Conservation (phyloP, 352 stramenopile species). For the Globisporangium canariense region DNA sequence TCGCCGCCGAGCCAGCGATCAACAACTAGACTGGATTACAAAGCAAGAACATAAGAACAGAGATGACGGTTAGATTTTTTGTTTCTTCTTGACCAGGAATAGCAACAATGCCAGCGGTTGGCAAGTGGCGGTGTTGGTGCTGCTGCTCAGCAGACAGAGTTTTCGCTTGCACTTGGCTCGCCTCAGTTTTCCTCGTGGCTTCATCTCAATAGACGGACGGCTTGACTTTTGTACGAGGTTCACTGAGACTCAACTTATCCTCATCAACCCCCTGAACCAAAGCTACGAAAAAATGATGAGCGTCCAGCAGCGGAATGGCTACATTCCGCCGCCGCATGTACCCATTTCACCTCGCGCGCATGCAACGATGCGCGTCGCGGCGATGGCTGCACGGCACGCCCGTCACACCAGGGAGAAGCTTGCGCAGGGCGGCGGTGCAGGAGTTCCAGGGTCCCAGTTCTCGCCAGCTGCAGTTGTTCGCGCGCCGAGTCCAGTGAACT, state of each 20-base stretch:
- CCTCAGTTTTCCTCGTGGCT: neutral
- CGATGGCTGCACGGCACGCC: conserved; percentile 45
- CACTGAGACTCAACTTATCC: neutral
- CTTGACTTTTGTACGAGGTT: neutral
- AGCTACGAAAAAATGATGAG: conserved; percentile 13
- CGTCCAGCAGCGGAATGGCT: conserved; percentile 5
- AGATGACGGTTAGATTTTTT: neutral
- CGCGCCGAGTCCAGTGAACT: conserved; percentile 18
- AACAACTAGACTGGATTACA: conserved; percentile 22
- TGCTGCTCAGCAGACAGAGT: neutral
- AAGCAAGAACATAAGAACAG: neutral
- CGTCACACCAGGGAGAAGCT: conserved; percentile 34
- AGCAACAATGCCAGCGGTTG: conserved; percentile 1
- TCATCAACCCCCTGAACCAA: neutral
- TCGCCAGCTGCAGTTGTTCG: conserved; percentile 1
- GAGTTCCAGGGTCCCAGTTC: neutral
- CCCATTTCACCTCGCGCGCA: conserved; percentile 16
- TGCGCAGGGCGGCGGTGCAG: neutral
- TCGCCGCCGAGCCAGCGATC: conserved; percentile 36
- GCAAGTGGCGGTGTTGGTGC: neutral
- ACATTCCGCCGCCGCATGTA: conserved; percentile 4
- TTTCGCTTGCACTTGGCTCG: neutral
- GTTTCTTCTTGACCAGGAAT: conserved; percentile 1
- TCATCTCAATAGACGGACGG: neutral
- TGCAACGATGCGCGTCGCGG: conserved; percentile 40